Evolutionary conservation across 1,139 yeast genomes (phyloP), one percentile per base, ranked within the genome.

Genomic region (Ogataea hybrid): DNA sequence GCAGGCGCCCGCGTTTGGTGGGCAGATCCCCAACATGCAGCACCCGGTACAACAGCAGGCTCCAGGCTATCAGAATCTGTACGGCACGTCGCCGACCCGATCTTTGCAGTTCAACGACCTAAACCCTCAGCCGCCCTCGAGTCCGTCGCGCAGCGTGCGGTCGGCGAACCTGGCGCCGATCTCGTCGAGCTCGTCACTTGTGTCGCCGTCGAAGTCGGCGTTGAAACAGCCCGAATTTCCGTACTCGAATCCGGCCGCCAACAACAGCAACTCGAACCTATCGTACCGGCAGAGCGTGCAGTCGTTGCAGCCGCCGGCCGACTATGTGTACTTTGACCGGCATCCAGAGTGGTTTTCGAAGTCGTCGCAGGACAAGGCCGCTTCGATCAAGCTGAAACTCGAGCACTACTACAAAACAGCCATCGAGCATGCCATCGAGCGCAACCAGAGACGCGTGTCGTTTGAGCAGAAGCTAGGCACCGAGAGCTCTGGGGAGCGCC

Each of bases 371-470:
- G 92, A 84, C 56, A 80, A 77, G 53, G 86, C 92, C 1, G 76
- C 88, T 2, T 82, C 87, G 7, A 79, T 82, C 28, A 84, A 84
- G 62, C 64, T 84, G 41, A 79, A 81, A 48, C 64, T 84, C 43
- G 94, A 84, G 54, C 83, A 83, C 57, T 83, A 75, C 56, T 84
- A 84, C 61, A 86, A 84, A 52, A 81, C 84, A 67, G 76, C 88
- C 9, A 88, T 84, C 21, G 77, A 79, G 36, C 89, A 83, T 61
- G 94, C 94, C 0, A 84, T 84, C 46, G 94, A 84, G 60, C 67
- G 94, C 54, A 84, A 84, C 58, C 90, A 84, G 63, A 77, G 94
- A 70, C 69, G 90, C 46, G 71, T 84, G 34, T 84, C 79, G 50
- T 70, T 84, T 51, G 94, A 84, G 55, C 82, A 81, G 50, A 81